Evolutionary conservation across 2,329 filamentous ascomycete genomes (phyloP), one percentile per base, ranked within the genome.

Genomic region (Fusarium sp.): DNA sequence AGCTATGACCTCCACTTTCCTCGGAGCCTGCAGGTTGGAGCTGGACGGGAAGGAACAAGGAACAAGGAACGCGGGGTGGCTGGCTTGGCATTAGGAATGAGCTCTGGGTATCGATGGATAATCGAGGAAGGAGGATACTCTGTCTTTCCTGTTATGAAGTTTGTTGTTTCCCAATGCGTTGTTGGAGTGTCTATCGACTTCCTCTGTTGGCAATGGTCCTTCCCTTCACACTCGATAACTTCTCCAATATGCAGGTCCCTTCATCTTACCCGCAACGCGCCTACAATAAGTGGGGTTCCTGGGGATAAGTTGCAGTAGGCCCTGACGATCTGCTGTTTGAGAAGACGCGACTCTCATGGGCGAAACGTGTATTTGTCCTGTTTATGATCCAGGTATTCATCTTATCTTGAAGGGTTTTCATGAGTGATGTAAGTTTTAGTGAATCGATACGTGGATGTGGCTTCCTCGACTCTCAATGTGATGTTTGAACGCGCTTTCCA

Each of bases 1-100:
- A 64, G 59, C 64, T 68, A 65, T 53, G 44, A 20, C 55, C 59
- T 64, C 58, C 58, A 64, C 58, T 64, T 67, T 64, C 45, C 34
- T 34, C 42, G 36, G 46, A 30, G 44, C 30, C 40, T 39, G 26
- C 50, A 46, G 40, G 46, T 23, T 21, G 45, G 19, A 56, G 11
- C 38, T 26, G 45, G 14, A 26, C 28, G 45, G 32, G 14, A 26
- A 38, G 45, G 32, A 36, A n/a, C 15, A 34, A 34, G 32, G 32
- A 34, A 34, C 32, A 59, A 62, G 40, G 63, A 59, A 44, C 55
- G 56, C 45, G 64, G 63, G 56, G 28, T 32, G 45, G 43, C 19
- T 19, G 46, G 30, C 32, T 48, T 47, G 26, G 34, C 32, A 36
- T 28, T 36, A 19, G 60, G 61, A 62, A 62, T 39, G 56, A 46